Evolutionary conservation across 73 alveolate genomes (phyloP).

Genomic region (Blepharisma japonicum): DNA sequence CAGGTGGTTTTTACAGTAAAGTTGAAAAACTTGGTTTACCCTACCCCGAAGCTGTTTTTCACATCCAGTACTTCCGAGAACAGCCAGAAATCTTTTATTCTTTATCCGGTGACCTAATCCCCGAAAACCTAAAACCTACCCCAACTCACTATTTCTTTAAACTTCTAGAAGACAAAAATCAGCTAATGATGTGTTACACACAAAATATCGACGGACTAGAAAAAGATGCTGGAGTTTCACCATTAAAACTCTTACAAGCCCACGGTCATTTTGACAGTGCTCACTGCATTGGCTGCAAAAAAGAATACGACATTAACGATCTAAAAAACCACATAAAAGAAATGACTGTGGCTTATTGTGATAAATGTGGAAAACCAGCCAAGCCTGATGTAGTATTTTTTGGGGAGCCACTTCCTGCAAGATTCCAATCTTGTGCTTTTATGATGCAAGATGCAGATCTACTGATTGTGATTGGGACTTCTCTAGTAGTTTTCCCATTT

Average conservation of each 20-base stretch:
- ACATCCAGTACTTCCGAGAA: slow-evolving; percentile 45
- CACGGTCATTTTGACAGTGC: slow-evolving; percentile 74
- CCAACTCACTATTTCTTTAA: slow-evolving; percentile 44
- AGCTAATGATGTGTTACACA: slow-evolving; percentile 49
- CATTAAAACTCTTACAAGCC: slow-evolving; percentile 52
- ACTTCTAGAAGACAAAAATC: slow-evolving; percentile 33
- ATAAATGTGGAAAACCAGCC: slow-evolving; percentile 32
- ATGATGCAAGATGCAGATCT: slow-evolving; percentile 32
- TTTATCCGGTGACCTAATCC: slow-evolving; percentile 41
- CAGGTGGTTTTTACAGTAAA: slow-evolving; percentile 70
- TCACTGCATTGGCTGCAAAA: slow-evolving; percentile 45
- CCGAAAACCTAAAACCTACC: slow-evolving; percentile 43
- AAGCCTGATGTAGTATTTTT: slow-evolving; percentile 61
- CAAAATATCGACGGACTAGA: slow-evolving; percentile 78
- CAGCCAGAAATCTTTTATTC: slow-evolving; percentile 61
- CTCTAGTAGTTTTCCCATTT: slow-evolving; percentile 49
- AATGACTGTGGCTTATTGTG: background rate
- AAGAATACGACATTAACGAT: background rate
- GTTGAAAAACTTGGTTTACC: slow-evolving; percentile 36
- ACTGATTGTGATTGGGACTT: slow-evolving; percentile 52
- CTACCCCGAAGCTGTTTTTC: slow-evolving; percentile 71
- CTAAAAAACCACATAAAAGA: background rate
- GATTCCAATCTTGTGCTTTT: background rate
- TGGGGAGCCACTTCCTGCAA: slow-evolving; percentile 47
- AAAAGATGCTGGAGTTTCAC: slow-evolving; percentile 57